Evolutionary conservation across 495 filamentous ascomycete species (phyloP).

Genomic region (Xylaria castorea): DNA sequence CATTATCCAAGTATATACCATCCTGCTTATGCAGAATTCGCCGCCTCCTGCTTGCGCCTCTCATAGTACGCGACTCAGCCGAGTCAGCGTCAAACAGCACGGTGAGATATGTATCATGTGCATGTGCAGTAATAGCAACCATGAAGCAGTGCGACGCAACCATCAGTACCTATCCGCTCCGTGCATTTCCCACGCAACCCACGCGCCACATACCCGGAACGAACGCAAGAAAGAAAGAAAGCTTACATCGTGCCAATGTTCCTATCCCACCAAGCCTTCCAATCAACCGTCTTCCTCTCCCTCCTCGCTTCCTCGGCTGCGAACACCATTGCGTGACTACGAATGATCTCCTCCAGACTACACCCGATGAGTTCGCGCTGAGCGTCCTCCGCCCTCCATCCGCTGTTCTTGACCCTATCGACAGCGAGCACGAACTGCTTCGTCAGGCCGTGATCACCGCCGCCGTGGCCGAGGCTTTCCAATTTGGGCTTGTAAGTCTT

Average conservation of each 20-base stretch:
- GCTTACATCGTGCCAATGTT: constrained; percentile 45
- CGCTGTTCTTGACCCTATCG: constrained; percentile 74
- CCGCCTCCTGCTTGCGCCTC: not conserved
- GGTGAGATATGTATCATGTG: not conserved
- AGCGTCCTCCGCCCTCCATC: constrained; percentile 70
- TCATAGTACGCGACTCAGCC: not conserved
- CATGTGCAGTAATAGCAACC: not conserved
- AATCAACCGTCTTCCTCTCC: constrained; percentile 72
- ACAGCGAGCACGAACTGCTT: constrained; percentile 82
- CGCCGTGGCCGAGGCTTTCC: constrained; percentile 73
- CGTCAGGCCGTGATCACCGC: constrained; percentile 85
- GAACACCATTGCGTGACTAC: constrained; percentile 93
- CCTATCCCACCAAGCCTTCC: constrained; percentile 79
- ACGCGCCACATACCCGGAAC: not conserved
- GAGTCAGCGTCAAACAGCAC: not conserved
- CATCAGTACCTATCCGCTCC: not conserved
- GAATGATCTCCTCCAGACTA: constrained; percentile 80
- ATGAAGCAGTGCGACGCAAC: not conserved
- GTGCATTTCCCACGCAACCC: not conserved
- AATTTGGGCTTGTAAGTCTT: constrained; percentile 59
- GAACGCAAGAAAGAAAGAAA: not conserved
- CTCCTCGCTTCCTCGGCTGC: constrained; percentile 87
- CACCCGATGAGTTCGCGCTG: constrained; percentile 81
- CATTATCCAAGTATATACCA: not conserved
- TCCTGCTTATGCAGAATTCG: not conserved